These are phyloP conservation scores for Russula abietina DNA, from an alignment of 768 basidiomycete genomes.

Conservation along the genomic window DNA sequence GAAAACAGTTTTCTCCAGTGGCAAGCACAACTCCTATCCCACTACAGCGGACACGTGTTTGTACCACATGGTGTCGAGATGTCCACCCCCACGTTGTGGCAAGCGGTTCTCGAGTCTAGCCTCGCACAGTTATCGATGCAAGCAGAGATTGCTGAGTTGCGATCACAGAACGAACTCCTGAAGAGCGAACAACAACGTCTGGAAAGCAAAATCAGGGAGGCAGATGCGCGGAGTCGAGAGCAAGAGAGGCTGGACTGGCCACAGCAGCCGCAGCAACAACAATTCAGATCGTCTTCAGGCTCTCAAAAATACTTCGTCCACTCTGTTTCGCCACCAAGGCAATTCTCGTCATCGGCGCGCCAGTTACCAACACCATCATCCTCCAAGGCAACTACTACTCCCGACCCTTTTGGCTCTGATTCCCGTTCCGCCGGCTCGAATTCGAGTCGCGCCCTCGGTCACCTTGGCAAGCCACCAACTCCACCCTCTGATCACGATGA, in stretches of 20 bases:
- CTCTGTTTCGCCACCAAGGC: background rate
- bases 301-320: background rate
- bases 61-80: slow-evolving; percentile 31
- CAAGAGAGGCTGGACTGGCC: slow-evolving; percentile 6
- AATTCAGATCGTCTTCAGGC: background rate
- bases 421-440: background rate
- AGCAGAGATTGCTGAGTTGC: slow-evolving; percentile 32
- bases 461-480: background rate
- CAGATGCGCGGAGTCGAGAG: slow-evolving; percentile 6
- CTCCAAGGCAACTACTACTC: background rate
- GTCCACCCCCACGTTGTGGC: slow-evolving; percentile 29
- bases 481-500: slow-evolving; percentile 23
- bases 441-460: background rate
- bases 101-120: slow-evolving; percentile 45
- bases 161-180: slow-evolving; percentile 18
- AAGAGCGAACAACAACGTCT: slow-evolving; percentile 25
- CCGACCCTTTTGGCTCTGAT: background rate
- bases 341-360: background rate
- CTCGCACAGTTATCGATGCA: slow-evolving; percentile 41
- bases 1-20: slow-evolving; percentile 48
- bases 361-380: background rate
- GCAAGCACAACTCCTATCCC: slow-evolving; percentile 57
- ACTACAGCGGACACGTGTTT: slow-evolving; percentile 56
- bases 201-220: slow-evolving; percentile 17
- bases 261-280: background rate